Conservation (phyloP, 257 asterid species). For the Gentiana macrophylla region DNA sequence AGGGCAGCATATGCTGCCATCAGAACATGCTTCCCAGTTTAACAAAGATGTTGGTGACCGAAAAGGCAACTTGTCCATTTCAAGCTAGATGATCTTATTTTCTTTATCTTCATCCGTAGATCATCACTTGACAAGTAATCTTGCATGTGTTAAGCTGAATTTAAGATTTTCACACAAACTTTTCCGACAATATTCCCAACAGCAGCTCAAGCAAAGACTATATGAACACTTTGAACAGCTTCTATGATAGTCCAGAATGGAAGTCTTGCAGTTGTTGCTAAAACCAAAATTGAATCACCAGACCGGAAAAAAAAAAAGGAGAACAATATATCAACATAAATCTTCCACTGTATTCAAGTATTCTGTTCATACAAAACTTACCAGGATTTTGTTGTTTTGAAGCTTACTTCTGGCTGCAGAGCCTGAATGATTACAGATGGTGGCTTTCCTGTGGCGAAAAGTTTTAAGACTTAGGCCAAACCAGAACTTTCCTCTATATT, state of each 20-base stretch:
- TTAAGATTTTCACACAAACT: slow-evolving; percentile 22
- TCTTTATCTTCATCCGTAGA: slow-evolving; percentile 15
- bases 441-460: slow-evolving; percentile 41
- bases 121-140: slow-evolving; percentile 29
- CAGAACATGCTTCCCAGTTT: slow-evolving; percentile 39
- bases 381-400: slow-evolving; percentile 45
- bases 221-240: slow-evolving; percentile 75
- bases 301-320: slow-evolving; percentile 13
- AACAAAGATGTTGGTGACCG: slow-evolving; percentile 21
- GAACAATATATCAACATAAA: slow-evolving; percentile 9
- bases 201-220: slow-evolving; percentile 76
- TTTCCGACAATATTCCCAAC: slow-evolving; percentile 48
- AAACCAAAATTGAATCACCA: slow-evolving; percentile 22
- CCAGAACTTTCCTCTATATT: too few relatives aligned
- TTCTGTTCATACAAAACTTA: slow-evolving; percentile 24
- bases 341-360: slow-evolving; percentile 13
- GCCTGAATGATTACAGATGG: slow-evolving; percentile 44
- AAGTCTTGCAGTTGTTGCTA: slow-evolving; percentile 70
- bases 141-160: slow-evolving; percentile 42
- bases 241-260: slow-evolving; percentile 85
- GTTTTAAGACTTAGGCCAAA: slow-evolving; percentile 3
- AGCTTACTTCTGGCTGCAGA: slow-evolving; percentile 33
- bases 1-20: slow-evolving; percentile 68
- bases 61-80: slow-evolving; percentile 21
- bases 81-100: slow-evolving; percentile 20